Evolutionary conservation across 2,329 filamentous ascomycete genomes (phyloP).

Genomic region (Akanthomyces lecanii): DNA sequence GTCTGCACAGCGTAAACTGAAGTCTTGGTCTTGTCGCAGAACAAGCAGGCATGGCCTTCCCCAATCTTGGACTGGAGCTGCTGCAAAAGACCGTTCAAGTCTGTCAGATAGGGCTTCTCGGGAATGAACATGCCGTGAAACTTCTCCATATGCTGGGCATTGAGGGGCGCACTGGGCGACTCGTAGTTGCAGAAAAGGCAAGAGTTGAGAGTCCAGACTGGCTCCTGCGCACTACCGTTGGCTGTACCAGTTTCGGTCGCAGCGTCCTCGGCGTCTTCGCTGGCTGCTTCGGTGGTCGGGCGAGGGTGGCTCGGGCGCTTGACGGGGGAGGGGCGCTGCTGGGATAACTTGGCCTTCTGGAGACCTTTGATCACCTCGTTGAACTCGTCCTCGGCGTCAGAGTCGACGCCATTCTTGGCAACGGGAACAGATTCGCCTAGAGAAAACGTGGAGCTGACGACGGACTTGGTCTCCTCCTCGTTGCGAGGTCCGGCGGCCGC

Average conservation of each 20-base stretch:
- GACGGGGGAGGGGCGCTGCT: slow-evolving; percentile 45
- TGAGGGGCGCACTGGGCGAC: slow-evolving; percentile 71
- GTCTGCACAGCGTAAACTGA: slow-evolving; percentile 80
- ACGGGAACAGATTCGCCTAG: slow-evolving; percentile 70
- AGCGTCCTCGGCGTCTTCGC: slow-evolving; percentile 40
- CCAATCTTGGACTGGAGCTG: slow-evolving; percentile 77
- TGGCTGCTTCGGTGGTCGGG: slow-evolving; percentile 44
- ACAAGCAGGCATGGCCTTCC: slow-evolving; percentile 78
- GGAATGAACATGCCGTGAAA: slow-evolving; percentile 96
- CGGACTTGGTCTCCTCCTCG: slow-evolving; percentile 71
- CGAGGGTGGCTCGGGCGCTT: slow-evolving; percentile 52
- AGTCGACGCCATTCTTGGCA: slow-evolving; percentile 49
- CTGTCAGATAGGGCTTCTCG: slow-evolving; percentile 76
- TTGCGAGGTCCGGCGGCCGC: slow-evolving; percentile 40
- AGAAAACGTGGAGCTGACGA: slow-evolving; percentile 88
- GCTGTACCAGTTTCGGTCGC: slow-evolving; percentile 40
- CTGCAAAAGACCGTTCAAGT: slow-evolving; percentile 75
- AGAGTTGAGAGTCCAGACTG: slow-evolving; percentile 42
- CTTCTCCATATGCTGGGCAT: slow-evolving; percentile 83
- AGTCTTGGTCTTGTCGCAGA: slow-evolving; percentile 78
- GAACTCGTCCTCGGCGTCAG: slow-evolving; percentile 70
- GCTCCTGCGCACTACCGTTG: slow-evolving; percentile 27
- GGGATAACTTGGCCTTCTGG: slow-evolving; percentile 66
- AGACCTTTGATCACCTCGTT: slow-evolving; percentile 73
- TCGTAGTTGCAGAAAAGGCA: slow-evolving; percentile 93